Base-by-base conservation (phyloP, 2,329 filamentous ascomycete species). In the Paracoccidioides lutzii region DNA sequence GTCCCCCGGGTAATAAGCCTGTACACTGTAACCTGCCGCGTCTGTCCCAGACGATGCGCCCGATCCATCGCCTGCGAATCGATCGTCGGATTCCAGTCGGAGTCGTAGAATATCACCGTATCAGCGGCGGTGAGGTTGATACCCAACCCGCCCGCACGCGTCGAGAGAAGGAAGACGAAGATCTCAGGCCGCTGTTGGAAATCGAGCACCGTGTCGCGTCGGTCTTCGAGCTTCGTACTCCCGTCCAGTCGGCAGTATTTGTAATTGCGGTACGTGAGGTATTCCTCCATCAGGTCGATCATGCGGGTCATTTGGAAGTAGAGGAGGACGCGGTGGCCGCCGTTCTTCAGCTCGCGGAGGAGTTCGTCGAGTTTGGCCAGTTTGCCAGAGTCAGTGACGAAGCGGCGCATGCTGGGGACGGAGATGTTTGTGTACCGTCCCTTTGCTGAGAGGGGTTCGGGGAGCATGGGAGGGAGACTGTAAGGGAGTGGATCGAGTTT, bases 241-340 rank as follows among this genome's bases (percentile, higher is more conserved):
- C 93, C 93, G 66, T 98, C 93, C 46, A 98, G 80, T 58, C 93
- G 88, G 66, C 91, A 94, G 74, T 96, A 98, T 72, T 95, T 96
- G 83, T 95, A 97, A 74, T 97, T 96, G 69, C 93, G 88, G 75
- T 97, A 97, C 0, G 93, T 97, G 57, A 98, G 78, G 65, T 97
- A 98, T 73, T 98, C 93, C 71, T 98, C 93, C 88, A 97, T 97
- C 58, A 98, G 77, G 69, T 98, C 91, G 67, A 98, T 97, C 93
- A 98, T 98, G 67, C 88, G 87, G 3, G 93, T 98, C 93, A 98
- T 98, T 77, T 98, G 93, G 87, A 98, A 98, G 78, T 98, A 98
- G 22, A 98, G 77, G 54, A 98, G 78, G 28, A 98, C 93, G 66
- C 93, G 90, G 64, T 98, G 93, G 40, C 87, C 87, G 60, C 87